Conservation (phyloP, 257 asterid genomes). For the Fraxinus quadrangulata region DNA sequence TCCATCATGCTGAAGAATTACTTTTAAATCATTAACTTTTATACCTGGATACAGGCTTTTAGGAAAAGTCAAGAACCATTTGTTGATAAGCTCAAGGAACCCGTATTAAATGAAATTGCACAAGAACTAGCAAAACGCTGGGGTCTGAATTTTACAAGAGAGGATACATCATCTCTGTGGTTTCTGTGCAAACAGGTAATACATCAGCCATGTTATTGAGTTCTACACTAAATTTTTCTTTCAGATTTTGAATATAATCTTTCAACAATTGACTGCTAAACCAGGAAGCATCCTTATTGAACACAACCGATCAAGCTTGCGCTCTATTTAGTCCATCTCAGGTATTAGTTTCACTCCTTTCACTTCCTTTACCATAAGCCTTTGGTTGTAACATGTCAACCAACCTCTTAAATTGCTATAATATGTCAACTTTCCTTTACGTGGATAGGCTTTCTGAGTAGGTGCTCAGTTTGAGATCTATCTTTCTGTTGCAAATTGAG, state of each 20-base stretch:
- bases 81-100: constrained; percentile 77
- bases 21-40: constrained; percentile 18
- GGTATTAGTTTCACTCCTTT: constrained; percentile 47
- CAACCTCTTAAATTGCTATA: constrained; percentile 10
- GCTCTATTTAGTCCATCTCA: constrained; percentile 73
- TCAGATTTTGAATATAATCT: constrained; percentile 20
- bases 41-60: constrained; percentile 50
- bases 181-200: constrained; percentile 90
- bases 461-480: constrained; percentile 14
- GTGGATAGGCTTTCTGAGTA: constrained; percentile 20
- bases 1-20: constrained; percentile 11
- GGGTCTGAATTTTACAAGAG: constrained; percentile 72
- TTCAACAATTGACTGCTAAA: constrained; percentile 26
- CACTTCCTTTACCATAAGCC: constrained; percentile 11
- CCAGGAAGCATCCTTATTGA: constrained; percentile 89
- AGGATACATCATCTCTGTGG: constrained; percentile 82
- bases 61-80: constrained; percentile 87
- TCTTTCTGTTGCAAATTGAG: background rate
- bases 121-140: constrained; percentile 54
- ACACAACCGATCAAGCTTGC: constrained; percentile 84
- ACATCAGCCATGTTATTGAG: constrained; percentile 13
- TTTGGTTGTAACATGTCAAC: background rate
- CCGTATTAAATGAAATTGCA: constrained; percentile 65
- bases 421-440: constrained; percentile 1
- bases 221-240: constrained; percentile 17